Base-by-base conservation (phyloP, 257 asterid species). In the Coffea canephora region DNA sequence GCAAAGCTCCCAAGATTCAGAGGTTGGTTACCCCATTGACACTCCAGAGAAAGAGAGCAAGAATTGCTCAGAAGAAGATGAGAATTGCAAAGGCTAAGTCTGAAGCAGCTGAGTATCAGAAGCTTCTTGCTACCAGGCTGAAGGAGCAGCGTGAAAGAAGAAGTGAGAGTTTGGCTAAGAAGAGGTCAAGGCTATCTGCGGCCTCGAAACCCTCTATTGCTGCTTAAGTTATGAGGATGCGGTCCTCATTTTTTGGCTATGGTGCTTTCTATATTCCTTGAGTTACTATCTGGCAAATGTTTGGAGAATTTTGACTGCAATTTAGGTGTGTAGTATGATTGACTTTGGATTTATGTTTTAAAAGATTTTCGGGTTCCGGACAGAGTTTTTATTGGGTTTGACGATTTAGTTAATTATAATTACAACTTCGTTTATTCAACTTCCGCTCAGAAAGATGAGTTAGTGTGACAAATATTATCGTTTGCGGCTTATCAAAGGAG, bases 21-120 rank as follows among this genome's bases (percentile, higher is more conserved):
- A 89, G 97, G 87, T 89, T 92, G 4, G 97, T 90, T n/a, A 92
- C 97, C n/a, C 97, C 97, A 0, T 79, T 92, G 86, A 92, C 97
- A 5, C 83, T 92, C 78, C 97, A 92, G 82, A 92, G 97, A 83
- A 92, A 90, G 91, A 87, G 95, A 67, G 95, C 95, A 3, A 88
- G 97, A 89, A 87, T 89, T 74, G 87, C 97, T 0, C 90, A 90
- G 5, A 92, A 92, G 87, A 92, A 92, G 92, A 90, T 90, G 91
- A 92, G 92, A 50, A 88, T 89, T 31, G 89, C 88, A 25, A 92
- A 92, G 89, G 95, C 97, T 62, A 90, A 90, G 90, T 18, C 94
- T 0, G 97, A 90, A 69, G 97, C 97, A 7, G 90, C 87, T 0
- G 97, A 92, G 18, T 92, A 92, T 88, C 97, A 92, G 68, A 92